Evolutionary conservation across 2,329 filamentous ascomycete genomes (phyloP).

Genomic region (Penicillium sp.): DNA sequence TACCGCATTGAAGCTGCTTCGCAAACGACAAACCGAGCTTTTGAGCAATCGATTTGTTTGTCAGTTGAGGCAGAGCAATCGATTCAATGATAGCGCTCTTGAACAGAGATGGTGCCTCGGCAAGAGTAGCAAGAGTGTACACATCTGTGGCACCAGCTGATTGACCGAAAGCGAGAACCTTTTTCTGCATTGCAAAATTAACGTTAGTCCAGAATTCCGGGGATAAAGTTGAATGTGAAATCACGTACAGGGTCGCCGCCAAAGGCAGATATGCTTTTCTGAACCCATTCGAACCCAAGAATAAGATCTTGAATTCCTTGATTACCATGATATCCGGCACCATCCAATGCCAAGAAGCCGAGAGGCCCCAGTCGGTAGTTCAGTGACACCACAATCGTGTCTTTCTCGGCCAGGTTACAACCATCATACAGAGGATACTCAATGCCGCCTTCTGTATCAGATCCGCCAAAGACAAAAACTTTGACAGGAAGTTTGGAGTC

Average conservation of each 20-base stretch:
- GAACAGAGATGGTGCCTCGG: slow-evolving; percentile 19
- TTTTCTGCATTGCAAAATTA: not conserved
- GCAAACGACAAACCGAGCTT: slow-evolving; percentile 6
- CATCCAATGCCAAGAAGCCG: slow-evolving; percentile 24
- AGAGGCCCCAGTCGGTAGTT: slow-evolving; percentile 32
- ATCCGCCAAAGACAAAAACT: slow-evolving; percentile 29
- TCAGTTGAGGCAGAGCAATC: slow-evolving; percentile 9
- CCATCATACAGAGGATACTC: slow-evolving; percentile 16
- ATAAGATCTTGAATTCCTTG: slow-evolving; percentile 24
- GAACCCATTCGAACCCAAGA: slow-evolving; percentile 26
- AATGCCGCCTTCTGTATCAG: slow-evolving; percentile 10
- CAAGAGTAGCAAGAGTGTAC: slow-evolving; percentile 15
- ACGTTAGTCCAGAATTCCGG: not conserved
- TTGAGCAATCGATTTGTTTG: slow-evolving; percentile 11
- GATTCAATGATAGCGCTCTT: slow-evolving; percentile 24
- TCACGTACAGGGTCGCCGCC: slow-evolving; percentile 29
- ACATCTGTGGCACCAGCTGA: slow-evolving; percentile 26
- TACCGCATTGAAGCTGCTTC: not conserved
- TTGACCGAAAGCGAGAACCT: slow-evolving; percentile 31
- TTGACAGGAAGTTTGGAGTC: slow-evolving; percentile 29
- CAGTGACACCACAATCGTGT: slow-evolving; percentile 15
- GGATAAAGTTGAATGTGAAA: not conserved
- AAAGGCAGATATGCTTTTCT: slow-evolving; percentile 31
- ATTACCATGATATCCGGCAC: slow-evolving; percentile 21
- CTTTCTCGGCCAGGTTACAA: slow-evolving; percentile 14